Evolutionary conservation across 108 stramenopile species (phyloP), one percentile per base, ranked within the genome.

Genomic region (Conticribra guillardii): DNA sequence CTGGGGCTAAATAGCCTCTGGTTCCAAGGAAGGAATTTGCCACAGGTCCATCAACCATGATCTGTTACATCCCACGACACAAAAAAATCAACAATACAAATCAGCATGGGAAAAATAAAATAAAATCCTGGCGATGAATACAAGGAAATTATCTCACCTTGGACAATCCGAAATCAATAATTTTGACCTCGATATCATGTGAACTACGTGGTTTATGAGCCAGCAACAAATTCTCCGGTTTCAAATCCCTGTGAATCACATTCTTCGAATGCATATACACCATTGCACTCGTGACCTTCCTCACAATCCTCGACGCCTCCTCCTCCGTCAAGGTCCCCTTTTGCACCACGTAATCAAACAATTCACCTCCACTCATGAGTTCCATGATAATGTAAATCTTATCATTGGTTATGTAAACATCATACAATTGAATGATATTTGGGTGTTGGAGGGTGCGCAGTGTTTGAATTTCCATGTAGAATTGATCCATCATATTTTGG

Each of bases 371-470:
- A n/a, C 84, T 80, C 96, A 98, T 97, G 19, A 96, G 64, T 73
- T 99, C 98, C 97, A 98, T 96, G 45, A 99, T 89, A 64, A 99
- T 97, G 69, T 95, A 96, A 56, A 99, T 97, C 67, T 94, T 88
- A 51, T 85, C 84, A 7, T 89, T 84, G 4, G 94, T 85, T 34
- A 96, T 87, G 67, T 88, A 97, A 1, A 96, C 97, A 79, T 99
- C 98, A 60, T 88, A 92, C 59, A 99, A 77, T 37, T 81, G 78
- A 55, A 99, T 98, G 65, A 99, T 98, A 59, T 96, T 91, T 5
- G 96, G 96, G 71, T 99, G 98, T 15, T 82, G 65, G 22, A 95
- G 53, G 11, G 72, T 62, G 26, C 84, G 76, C 3, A 94, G 74
- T 0, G 85, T 90, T 56, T 90, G 81, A 41, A 99, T 97, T 75